These are phyloP conservation scores for Bromus sterilis DNA, from an alignment of 176 grass and related monocot species.

Conservation along the genomic window DNA sequence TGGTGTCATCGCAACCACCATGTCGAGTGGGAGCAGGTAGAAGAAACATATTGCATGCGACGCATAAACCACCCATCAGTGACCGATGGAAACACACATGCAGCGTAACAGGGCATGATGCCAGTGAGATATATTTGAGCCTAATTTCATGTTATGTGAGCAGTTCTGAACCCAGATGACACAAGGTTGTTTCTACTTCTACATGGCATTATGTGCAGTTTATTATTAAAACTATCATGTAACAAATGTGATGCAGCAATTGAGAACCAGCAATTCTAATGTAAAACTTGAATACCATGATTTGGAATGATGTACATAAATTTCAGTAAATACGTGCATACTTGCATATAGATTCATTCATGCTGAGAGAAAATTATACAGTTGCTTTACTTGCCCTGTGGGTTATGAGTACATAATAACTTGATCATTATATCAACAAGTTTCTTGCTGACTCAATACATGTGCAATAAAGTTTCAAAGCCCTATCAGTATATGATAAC, in stretches of 20 bases:
- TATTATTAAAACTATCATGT: neutral
- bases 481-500: neutral
- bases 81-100: neutral
- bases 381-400: neutral
- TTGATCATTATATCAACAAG: neutral
- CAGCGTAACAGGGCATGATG: neutral
- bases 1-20: neutral
- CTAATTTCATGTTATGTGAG: neutral
- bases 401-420: neutral
- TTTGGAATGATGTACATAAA: neutral
- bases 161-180: neutral
- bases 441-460: neutral
- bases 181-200: neutral
- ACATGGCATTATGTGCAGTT: neutral
- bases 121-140: neutral
- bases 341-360: neutral
- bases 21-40: neutral
- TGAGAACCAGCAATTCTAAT: neutral
- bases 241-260: neutral
- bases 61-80: neutral
- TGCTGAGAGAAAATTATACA: neutral
- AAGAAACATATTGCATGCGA: neutral
- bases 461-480: neutral
- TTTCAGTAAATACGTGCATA: neutral
- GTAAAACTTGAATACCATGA: neutral